Base-by-base conservation (phyloP, 805 yeast species). In the Yamadazyma scolyti region DNA sequence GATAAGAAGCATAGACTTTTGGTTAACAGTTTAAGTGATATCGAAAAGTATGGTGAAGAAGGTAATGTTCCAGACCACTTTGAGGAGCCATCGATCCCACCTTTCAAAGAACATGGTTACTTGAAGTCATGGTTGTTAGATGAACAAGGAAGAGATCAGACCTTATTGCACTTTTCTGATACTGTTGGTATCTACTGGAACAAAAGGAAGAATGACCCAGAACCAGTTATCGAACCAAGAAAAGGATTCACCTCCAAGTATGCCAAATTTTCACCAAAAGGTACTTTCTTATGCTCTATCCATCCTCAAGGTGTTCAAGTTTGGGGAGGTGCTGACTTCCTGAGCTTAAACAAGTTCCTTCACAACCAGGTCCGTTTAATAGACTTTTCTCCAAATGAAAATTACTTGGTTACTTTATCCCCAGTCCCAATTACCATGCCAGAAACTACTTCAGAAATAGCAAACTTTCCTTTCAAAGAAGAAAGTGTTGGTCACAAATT, bases 271-370 rank as follows among this genome's bases (percentile, higher is more conserved):
- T 87, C 97, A 29, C 96, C 97, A 53, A 79, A 79, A 62, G 99
- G 99, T 59, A 79, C 90, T 9, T 89, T 78, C 53, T 61, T 90
- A 43, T 77, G 85, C 47, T 81, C 97, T 1, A 72, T 88, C 48
- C 97, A 90, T 62, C 87, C 87, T 30, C 95, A 86, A 62, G 97
- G 97, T 71, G 79, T 88, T 35, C 94, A 87, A 57, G 75, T 90
- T 16, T 93, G 97, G 95, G 98, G 97, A 54, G 97, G 97, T 40
- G 74, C 75, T 33, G 69, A 75, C 28, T 87, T 87, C 54, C 77
- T 73, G 42, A 73, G 83, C 48, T 67, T 87, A 47, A 77, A 73
- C 48, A 80, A 87, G 61, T 87, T 84, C 54, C 72, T 79, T 39
- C 99, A 93, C 56, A 89, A 86, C 36, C 86, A 86, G 52, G 96